phyloP scores from a whole-genome alignment of 2,329 filamentous ascomycete genomes.

The Aspergillus jensenii region DNA sequence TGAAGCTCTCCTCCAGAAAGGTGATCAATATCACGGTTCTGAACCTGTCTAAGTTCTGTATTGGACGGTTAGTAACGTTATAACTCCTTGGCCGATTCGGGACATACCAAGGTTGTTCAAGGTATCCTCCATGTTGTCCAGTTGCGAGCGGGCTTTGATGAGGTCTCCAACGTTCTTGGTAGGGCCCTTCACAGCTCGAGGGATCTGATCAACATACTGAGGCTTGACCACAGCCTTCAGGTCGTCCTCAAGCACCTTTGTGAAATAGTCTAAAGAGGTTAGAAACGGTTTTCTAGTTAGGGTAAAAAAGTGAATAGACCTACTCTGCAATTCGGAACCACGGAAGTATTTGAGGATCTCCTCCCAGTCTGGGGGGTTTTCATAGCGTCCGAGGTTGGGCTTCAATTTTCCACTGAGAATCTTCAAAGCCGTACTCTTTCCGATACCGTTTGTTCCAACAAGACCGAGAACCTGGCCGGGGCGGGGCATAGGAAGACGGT shows the following conservation, averaged over 20 bases:
- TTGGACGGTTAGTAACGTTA: constrained; percentile 42
- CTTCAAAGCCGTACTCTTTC: constrained; percentile 99
- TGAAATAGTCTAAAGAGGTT: constrained; percentile 79
- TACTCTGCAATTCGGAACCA: constrained; percentile 95
- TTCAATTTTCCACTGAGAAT: constrained; percentile 98
- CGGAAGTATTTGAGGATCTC: constrained; percentile 98
- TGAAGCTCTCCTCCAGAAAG: constrained; percentile 98
- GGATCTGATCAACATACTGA: constrained; percentile 98
- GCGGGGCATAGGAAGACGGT: constrained; percentile 91
- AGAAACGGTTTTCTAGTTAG: neutral
- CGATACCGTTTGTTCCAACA: constrained; percentile 99
- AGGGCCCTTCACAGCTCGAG: constrained; percentile 80
- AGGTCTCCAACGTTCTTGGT: constrained; percentile 77
- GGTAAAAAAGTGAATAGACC: constrained; percentile 32
- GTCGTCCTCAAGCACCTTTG: constrained; percentile 94
- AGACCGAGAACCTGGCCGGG: constrained; percentile 94
- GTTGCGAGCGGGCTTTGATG: constrained; percentile 71
- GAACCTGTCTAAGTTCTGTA: constrained; percentile 78
- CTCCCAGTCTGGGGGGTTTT: constrained; percentile 98
- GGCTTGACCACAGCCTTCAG: constrained; percentile 98
- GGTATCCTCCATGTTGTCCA: constrained; percentile 80
- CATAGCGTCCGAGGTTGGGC: constrained; percentile 91
- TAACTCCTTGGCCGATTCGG: neutral
- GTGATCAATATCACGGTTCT: constrained; percentile 84
- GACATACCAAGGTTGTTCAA: constrained; percentile 68